Evolutionary conservation across 164 flowering plant genomes (phyloP).

Genomic region (Cinnamomum micranthum): DNA sequence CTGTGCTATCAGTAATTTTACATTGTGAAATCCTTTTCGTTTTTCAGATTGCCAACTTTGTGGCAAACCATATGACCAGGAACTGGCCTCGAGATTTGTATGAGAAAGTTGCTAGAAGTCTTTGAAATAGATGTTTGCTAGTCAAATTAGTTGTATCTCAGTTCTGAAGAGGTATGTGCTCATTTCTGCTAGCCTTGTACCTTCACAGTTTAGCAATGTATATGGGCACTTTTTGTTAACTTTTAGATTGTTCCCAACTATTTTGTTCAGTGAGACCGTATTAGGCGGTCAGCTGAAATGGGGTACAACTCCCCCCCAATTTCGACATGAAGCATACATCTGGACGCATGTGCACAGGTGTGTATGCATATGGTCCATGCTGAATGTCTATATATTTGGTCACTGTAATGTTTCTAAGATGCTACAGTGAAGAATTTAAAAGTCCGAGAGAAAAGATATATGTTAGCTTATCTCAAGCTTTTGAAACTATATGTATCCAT

Average conservation of each 20-base stretch:
- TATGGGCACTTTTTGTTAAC: too few relatives aligned
- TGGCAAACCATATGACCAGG: slow-evolving; percentile 65
- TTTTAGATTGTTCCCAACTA: not conserved
- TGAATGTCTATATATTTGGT: too few relatives aligned
- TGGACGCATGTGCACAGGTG: not conserved
- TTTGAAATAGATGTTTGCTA: slow-evolving; percentile 29
- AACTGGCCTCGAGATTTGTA: slow-evolving; percentile 93
- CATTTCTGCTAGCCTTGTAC: too few relatives aligned
- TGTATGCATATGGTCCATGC: not conserved
- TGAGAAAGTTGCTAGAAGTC: slow-evolving; percentile 72
- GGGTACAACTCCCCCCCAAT: not conserved
- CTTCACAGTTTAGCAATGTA: too few relatives aligned
- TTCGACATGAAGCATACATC: too few relatives aligned
- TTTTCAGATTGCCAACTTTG: slow-evolving; percentile 79
- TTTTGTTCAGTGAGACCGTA: not conserved
- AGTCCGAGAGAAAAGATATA: too few relatives aligned
- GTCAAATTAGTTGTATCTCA: not conserved
- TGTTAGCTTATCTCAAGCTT: too few relatives aligned
- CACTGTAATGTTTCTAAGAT: too few relatives aligned
- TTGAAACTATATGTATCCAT: too few relatives aligned
- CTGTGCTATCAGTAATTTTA: not conserved
- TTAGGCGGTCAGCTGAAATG: not conserved
- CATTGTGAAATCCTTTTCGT: not conserved
- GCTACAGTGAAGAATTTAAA: too few relatives aligned
- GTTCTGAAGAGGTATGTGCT: not conserved